Evolutionary conservation across 2,329 filamentous ascomycete species (phyloP), one percentile per base, ranked within the genome.

Genomic region (Trichoderma polysporum): DNA sequence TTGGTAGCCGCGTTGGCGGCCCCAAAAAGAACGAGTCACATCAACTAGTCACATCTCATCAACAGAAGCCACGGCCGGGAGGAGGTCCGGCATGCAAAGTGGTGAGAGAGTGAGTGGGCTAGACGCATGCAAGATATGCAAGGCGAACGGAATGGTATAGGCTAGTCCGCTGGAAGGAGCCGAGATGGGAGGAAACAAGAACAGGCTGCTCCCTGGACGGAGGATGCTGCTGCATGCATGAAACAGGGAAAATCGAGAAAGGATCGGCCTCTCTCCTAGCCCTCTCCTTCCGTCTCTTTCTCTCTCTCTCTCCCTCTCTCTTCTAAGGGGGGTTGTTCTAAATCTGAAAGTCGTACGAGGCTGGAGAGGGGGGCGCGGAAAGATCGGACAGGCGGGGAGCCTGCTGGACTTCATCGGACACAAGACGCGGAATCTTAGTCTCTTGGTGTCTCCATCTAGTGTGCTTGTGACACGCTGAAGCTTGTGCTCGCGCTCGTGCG

Each of bases 401-500:
- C 66, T 68, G 66, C 66, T 65, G 50, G 45, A 68, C 47, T 58
- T 68, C 50, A 68, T 68, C 66, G 66, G 59, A 65, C 66, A 65
- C 65, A 67, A 67, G 63, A 59, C 37, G 62, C 62, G 62, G 62
- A 65, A 65, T 65, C 62, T 58, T 65, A 45, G 31, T 45, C 62
- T 65, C 41, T 50, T 50, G 52, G 41, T 57, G 53, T 65, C 41
- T 58, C n/a, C 62, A n/a, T 63, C 41, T 9, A 19, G 60, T 54
- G 37, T 35, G 29, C 8, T n/a, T 45, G 60, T 63, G 60, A 12
- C 15, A 63, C 49, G 29, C 37, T 54, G 27, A 25, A 45, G 56
- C 54, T 29, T 15, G 35, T 58, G 45, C 57, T 31, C 19, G 35
- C 41, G 25, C 35, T 31, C 50, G 49, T 41, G 50, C 35, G 60